These are phyloP conservation scores for Pythium insidiosum DNA, from an alignment of 352 stramenopile genomes.

Conservation along the genomic window DNA sequence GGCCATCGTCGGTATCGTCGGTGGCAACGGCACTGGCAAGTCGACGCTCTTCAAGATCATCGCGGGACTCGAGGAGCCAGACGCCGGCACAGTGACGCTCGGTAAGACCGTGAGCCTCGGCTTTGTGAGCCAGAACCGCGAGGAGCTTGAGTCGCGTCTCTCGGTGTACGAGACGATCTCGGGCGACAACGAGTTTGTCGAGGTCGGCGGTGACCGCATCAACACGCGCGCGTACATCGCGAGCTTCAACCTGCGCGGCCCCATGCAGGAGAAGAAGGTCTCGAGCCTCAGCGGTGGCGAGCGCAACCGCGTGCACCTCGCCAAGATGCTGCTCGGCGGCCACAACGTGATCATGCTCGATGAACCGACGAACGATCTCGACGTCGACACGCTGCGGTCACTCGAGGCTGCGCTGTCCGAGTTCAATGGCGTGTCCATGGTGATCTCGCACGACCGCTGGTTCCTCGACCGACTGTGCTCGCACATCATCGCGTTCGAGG, in stretches of 20 bases:
- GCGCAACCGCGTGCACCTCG: conserved; percentile 79
- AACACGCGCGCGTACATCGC: conserved; percentile 83
- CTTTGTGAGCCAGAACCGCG: conserved; percentile 72
- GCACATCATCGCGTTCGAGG: conserved; percentile 83
- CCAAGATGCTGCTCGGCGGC: conserved; percentile 76
- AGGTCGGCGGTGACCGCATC: conserved; percentile 65
- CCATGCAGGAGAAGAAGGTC: conserved; percentile 83
- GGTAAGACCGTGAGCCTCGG: conserved; percentile 75
- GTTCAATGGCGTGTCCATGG: conserved; percentile 90
- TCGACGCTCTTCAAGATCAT: conserved; percentile 96
- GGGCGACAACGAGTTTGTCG: conserved; percentile 78
- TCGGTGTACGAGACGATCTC: conserved; percentile 85
- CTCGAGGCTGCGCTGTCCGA: conserved; percentile 80
- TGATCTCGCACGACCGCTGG: conserved; percentile 94
- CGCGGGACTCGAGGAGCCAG: conserved; percentile 83
- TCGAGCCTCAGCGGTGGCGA: conserved; percentile 70
- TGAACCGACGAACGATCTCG: conserved; percentile 84
- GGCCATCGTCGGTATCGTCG: conserved; percentile 96
- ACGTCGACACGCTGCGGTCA: conserved; percentile 81
- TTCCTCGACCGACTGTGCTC: conserved; percentile 94
- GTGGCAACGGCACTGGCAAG: conserved; percentile 97
- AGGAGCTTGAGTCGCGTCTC: conserved; percentile 51
- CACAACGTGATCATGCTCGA: conserved; percentile 87
- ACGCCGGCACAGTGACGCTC: conserved; percentile 67
- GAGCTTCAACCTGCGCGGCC: conserved; percentile 76